Evolutionary conservation across 2,329 filamentous ascomycete genomes (phyloP).

Genomic region (Trichophyton rubrum): DNA sequence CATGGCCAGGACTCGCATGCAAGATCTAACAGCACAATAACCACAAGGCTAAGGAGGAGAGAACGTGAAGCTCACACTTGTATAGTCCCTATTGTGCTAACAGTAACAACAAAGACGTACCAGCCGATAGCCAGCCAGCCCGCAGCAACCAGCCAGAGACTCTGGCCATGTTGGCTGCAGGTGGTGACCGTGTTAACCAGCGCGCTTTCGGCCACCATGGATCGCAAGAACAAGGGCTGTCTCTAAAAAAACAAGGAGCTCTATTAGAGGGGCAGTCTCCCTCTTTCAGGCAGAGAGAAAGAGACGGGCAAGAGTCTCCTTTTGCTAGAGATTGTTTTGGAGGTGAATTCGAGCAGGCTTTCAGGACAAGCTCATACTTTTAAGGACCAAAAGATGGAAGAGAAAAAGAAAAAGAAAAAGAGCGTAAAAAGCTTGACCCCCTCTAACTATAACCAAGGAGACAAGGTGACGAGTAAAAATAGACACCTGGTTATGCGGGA

Average conservation of each 20-base stretch:
- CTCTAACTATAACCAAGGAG: background rate
- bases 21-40: background rate
- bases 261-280: background rate
- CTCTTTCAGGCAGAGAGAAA: background rate
- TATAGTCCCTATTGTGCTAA: conserved; percentile 46
- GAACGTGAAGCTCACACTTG: conserved; percentile 42
- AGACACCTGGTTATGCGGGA: background rate
- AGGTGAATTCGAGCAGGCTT: background rate
- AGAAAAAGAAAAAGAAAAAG: background rate
- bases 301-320: background rate
- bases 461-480: background rate
- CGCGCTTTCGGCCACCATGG: conserved; percentile 2
- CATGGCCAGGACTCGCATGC: too few relatives aligned
- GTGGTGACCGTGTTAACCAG: conserved; percentile 1
- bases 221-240: background rate
- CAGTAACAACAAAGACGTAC: conserved; percentile 43
- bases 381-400: background rate
- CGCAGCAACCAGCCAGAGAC: conserved; percentile 27
- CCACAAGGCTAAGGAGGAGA: background rate
- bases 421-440: background rate
- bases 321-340: background rate
- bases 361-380: background rate
- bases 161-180: conserved; percentile 10
- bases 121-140: conserved; percentile 41
- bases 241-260: background rate